Evolutionary conservation across 768 basidiomycete species (phyloP).

Genomic region (Tricholoma hemisulphureum): DNA sequence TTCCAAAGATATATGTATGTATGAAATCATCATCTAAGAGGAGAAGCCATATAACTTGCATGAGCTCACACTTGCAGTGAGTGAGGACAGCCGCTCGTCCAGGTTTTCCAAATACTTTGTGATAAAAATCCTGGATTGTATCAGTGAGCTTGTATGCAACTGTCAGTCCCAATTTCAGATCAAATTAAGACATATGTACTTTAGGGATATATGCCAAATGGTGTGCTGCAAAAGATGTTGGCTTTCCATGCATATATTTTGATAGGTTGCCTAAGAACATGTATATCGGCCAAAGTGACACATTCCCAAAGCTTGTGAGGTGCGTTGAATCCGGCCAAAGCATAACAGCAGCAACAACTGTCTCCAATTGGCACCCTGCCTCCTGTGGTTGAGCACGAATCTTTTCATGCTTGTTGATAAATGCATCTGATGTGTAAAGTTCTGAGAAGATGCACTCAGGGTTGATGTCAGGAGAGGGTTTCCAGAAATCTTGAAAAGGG

Average conservation of each 20-base stretch:
- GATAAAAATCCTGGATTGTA: constrained; percentile 19
- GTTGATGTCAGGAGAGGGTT: not conserved
- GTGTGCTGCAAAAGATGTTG: constrained; percentile 21
- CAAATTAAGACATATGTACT: constrained; percentile 17
- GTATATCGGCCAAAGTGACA: constrained; percentile 43
- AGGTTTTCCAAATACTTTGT: constrained; percentile 3
- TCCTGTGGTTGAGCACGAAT: constrained; percentile 10
- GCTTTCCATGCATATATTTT: constrained; percentile 36
- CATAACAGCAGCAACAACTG: constrained; percentile 27
- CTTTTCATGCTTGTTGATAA: constrained; percentile 15
- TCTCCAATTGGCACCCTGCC: constrained; percentile 16
- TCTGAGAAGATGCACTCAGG: constrained; percentile 16
- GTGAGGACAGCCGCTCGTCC: constrained; percentile 19
- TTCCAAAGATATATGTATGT: constrained; percentile 27
- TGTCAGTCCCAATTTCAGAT: not conserved
- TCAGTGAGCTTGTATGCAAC: constrained; percentile 24
- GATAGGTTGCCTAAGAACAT: constrained; percentile 39
- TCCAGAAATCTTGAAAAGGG: constrained; percentile 13
- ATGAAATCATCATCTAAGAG: constrained; percentile 25
- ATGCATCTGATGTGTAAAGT: constrained; percentile 19
- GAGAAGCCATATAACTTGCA: too few species aligned
- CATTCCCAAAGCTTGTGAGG: constrained; percentile 35
- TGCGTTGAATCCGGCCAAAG: constrained; percentile 36
- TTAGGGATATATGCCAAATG: constrained; percentile 42
- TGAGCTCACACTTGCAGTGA: too few species aligned